These are phyloP conservation scores for Coemansia nantahalensis DNA, from an alignment of 192 early-diverging fungal species.

Conservation along the genomic window DNA sequence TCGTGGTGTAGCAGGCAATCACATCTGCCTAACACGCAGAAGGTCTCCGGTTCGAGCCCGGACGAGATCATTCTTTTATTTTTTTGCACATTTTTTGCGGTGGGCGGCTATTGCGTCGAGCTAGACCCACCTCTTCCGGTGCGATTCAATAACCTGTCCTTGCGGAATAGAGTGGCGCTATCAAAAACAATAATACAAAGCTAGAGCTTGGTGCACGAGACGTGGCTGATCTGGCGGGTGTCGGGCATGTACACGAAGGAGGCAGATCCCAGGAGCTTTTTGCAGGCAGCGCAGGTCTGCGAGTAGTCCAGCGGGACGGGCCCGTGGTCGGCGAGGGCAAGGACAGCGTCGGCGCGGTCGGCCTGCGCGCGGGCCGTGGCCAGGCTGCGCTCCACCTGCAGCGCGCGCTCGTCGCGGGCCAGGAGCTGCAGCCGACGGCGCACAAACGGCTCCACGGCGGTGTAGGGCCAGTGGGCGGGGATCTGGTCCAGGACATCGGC, in stretches of 20 bases:
- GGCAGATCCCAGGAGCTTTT: constrained; percentile 48
- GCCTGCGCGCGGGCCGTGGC: constrained; percentile 6
- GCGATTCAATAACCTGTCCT: too few species aligned
- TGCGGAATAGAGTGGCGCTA: too few species aligned
- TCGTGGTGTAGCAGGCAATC: too few species aligned
- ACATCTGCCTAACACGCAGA: too few species aligned
- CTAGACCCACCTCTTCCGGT: too few species aligned
- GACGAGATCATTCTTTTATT: too few species aligned
- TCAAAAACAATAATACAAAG: too few species aligned
- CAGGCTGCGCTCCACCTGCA: constrained; percentile 11
- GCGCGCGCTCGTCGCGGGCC: constrained; percentile 2
- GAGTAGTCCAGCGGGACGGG: constrained; percentile 29
- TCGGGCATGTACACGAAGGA: constrained; percentile 32
- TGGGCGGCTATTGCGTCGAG: too few species aligned
- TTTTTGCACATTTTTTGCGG: too few species aligned
- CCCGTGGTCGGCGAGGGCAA: neutral
- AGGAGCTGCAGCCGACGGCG: constrained; percentile 11
- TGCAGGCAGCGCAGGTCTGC: constrained; percentile 44
- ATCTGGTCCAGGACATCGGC: constrained; percentile 14
- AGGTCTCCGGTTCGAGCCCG: too few species aligned
- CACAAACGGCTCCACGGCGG: constrained; percentile 30
- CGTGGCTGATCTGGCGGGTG: constrained; percentile 23
- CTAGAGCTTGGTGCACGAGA: constrained; percentile 14
- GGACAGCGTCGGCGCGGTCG: constrained; percentile 1
- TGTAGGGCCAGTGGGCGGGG: constrained; percentile 35